Base-by-base conservation (phyloP, 208 protist genomes). In the Borovskyia barvae region DNA sequence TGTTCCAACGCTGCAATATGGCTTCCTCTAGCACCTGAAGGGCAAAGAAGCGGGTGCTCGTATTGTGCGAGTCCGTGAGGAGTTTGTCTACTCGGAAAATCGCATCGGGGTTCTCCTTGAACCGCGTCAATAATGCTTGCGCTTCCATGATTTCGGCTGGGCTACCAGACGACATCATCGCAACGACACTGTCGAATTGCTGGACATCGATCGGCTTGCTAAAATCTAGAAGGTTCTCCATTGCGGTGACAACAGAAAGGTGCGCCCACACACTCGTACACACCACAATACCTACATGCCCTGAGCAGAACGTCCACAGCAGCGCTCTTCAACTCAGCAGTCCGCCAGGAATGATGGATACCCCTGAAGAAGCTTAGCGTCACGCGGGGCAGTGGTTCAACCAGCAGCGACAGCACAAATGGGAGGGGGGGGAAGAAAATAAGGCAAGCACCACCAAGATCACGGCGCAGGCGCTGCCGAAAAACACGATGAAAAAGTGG, bases 1-100 rank as follows among this genome's bases (percentile, higher is more conserved):
- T 84, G 59, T 99, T 98, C 97, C 98, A 99, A 6, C 85, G 71
- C 42, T 88, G 94, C 47, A 92, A 66, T 50, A 99, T 98, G 0
- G 87, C 70, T 15, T 91, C 81, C 5, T 99, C 93, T 9, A 99
- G 67, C 12, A 98, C 92, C 48, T 98, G 85, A 19, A 99, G 51
- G 0, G 88, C 81, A 45, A 97, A 88, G 60, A 95, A 97, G 20
- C 94, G 94, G 19, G 96, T 98, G 33, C 58, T 59, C 5, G 51
- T 42, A 35, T 58, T 77, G 24, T 72, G 35, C 6, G 94, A 95
- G 1, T 89, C 59, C 15, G 82, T 86, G 12, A 99, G 72, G 14
- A 99, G 93, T 22, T 65, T 57, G 52, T 97, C 94, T 11, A 98
- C 96, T 14, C 75, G 76, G 30, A 73, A 85, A 82, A 98, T 99